Base-by-base conservation (phyloP, 371 early-diverging fungal species). In the Zopfochytrium polystomum region DNA sequence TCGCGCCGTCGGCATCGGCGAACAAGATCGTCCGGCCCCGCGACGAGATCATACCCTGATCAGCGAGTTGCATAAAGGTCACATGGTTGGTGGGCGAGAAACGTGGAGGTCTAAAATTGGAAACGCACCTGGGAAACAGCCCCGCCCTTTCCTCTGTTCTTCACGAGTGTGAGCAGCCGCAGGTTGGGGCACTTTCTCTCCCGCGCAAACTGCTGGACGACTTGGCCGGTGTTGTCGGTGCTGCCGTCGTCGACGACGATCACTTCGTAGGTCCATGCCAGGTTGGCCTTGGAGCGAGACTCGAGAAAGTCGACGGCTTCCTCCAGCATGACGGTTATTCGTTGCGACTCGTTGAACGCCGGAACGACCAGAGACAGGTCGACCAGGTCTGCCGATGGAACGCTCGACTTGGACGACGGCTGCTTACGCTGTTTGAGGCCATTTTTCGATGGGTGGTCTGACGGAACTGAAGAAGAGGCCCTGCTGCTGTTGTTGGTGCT, bases 1-100 rank as follows among this genome's bases (percentile, higher is more conserved):
- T 92, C 0, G 97, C 95, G 23, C 95, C 97, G 73, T 96, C 97
- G 0, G 97, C 95, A 74, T 96, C 97, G 18, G 90, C 95, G 83
- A 96, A 93, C 58, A 96, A 71, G 34, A 93, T 70, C 34, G 67
- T 67, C 49, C 86, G 75, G 11, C 95, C 97, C n/a, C 88, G 79
- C 20, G 91, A 80, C 46, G 74, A 76, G 53, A 91, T 73, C 74
- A 95, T 85, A 5, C 97, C 97, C 89, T 90, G 60, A 6, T 13
- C 22, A 23, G 11, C 7, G 38, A 38, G 38, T 38, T 7, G 38
- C 18, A 38, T 38, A 38, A 11, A 38, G 18, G 18, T 7, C 18
- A 38, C 7, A 38, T 38, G 18, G 18, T 38, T 38, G 38, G 38
- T 11, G 18, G 18, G 38, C 11, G 38, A 18, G 11, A 38, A 13